phyloP scores from a whole-genome alignment of 106 monocot genomes.

The Dendrobium nobile region DNA sequence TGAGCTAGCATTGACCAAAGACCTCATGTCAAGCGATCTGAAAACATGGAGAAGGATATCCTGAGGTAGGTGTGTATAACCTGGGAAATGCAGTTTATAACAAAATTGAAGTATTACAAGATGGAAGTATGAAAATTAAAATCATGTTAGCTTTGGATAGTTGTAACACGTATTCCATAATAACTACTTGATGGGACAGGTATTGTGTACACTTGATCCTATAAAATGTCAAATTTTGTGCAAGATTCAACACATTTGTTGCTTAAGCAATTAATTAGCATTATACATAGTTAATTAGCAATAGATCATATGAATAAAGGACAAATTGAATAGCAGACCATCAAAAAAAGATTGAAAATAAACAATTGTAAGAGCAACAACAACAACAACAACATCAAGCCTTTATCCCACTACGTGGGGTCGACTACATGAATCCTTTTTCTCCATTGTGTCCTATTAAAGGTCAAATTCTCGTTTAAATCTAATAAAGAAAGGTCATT shows the following conservation, averaged over 20 bases:
- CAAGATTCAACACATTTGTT: neutral
- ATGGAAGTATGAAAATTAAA: neutral
- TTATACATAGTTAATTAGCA: neutral
- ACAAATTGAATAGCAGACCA: neutral
- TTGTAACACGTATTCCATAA: neutral
- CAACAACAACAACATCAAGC: no score
- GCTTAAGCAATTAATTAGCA: neutral
- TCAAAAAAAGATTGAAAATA: neutral
- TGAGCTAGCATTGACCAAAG: constrained; percentile 41
- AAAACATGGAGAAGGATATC: constrained; percentile 63
- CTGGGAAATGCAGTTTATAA: constrained; percentile 15
- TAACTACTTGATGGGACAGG: neutral
- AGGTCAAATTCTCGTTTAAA: no score
- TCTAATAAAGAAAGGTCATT: no score
- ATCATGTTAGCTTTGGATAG: neutral
- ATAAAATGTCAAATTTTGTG: neutral
- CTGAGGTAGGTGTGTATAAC: constrained; percentile 31
- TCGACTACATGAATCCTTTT: no score
- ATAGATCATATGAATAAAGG: neutral
- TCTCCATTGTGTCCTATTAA: no score
- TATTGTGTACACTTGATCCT: neutral
- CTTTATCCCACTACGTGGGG: no score
- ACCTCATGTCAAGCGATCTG: constrained; percentile 61
- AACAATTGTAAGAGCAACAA: neutral
- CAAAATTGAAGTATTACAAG: neutral